phyloP scores from a whole-genome alignment of 345 rosid species.

The Mallotus nudiflorus region DNA sequence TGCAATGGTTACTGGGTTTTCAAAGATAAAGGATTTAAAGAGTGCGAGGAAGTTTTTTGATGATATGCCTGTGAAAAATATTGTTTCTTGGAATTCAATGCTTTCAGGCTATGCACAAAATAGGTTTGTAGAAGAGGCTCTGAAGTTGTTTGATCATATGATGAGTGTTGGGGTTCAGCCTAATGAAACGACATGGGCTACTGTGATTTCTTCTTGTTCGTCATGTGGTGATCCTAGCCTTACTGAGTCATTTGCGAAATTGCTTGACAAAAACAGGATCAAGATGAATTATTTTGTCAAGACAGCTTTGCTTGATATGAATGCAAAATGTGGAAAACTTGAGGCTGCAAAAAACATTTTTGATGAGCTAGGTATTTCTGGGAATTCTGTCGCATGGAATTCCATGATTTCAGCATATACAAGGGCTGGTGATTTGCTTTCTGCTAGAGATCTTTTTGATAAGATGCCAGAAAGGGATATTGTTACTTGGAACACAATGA shows the following conservation, averaged over 20 bases:
- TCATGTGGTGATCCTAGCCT: constrained; percentile 41
- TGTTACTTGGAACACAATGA: constrained; percentile 57
- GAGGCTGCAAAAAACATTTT: constrained; percentile 38
- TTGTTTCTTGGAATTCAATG: constrained; percentile 60
- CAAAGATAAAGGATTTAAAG: constrained; percentile 35
- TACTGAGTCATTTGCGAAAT: constrained; percentile 34
- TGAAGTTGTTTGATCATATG: constrained; percentile 51
- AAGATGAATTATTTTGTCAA: constrained; percentile 40
- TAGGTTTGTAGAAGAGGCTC: constrained; percentile 38
- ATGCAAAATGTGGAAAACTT: constrained; percentile 43
- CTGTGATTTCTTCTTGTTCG: constrained; percentile 46
- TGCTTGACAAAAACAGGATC: constrained; percentile 20
- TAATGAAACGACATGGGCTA: constrained; percentile 49
- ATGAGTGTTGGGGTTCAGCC: constrained; percentile 39
- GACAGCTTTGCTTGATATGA: constrained; percentile 50
- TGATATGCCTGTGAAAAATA: constrained; percentile 39
- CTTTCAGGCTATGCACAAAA: constrained; percentile 54
- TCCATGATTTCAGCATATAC: constrained; percentile 43
- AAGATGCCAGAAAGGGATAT: constrained; percentile 42
- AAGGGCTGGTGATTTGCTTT: constrained; percentile 36
- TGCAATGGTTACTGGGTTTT: constrained; percentile 43
- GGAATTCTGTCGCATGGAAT: constrained; percentile 46
- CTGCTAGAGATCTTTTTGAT: constrained; percentile 43
- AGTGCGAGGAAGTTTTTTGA: constrained; percentile 49
- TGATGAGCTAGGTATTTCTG: constrained; percentile 34